Conservation (phyloP, 495 filamentous ascomycete genomes). For the Pseudoneurospora amorphoporcata region DNA sequence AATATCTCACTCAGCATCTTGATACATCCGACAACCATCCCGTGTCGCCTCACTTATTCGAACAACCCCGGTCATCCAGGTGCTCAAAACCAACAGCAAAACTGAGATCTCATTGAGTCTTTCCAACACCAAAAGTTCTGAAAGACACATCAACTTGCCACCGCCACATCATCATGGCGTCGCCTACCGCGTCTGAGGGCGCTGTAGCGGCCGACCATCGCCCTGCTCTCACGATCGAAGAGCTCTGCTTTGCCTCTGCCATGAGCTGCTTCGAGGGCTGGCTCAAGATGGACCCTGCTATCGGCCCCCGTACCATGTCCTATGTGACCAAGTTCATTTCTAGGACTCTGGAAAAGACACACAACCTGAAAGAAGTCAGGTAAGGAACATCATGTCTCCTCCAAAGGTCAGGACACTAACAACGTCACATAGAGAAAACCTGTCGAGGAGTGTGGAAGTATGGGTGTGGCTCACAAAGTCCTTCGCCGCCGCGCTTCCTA, state of each 20-base stretch:
- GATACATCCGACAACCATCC: not conserved
- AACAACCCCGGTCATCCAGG: not conserved
- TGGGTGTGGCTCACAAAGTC: conserved; percentile 54
- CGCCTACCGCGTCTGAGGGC: not conserved
- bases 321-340: conserved; percentile 40
- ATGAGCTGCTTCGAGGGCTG: conserved; percentile 46
- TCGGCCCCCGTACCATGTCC: conserved; percentile 38
- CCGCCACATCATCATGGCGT: not conserved
- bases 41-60: not conserved
- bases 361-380: conserved; percentile 43
- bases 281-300: conserved; percentile 37
- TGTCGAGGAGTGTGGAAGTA: conserved; percentile 49
- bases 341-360: conserved; percentile 43
- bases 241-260: conserved; percentile 41
- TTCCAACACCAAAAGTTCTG: not conserved
- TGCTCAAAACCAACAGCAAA: not conserved
- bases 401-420: not conserved
- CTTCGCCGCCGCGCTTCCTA: conserved; percentile 29
- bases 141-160: not conserved
- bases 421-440: conserved; percentile 33
- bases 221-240: conserved; percentile 32
- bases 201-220: conserved; percentile 1
- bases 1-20: not conserved
- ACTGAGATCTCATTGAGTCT: not conserved
- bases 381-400: conserved; percentile 11